A percentile compares a stretch with the other conserved stretches of the same genome.
Conservation (phyloP, 768 basidiomycete genomes). For the Tremella mesenterica region DNA sequence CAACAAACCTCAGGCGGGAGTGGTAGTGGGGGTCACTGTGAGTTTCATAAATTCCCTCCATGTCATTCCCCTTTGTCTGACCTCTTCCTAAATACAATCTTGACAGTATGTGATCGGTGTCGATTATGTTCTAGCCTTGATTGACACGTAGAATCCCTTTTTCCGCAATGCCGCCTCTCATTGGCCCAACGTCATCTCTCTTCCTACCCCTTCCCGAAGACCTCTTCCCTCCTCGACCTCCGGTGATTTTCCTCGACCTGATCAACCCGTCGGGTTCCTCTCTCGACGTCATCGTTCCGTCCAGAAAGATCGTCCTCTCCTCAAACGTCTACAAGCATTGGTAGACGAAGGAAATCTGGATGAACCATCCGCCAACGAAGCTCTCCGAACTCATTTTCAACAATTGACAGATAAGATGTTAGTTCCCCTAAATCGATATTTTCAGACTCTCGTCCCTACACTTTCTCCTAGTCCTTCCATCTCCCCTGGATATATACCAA, state of each 20-base stretch:
- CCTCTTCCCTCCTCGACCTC: constrained; percentile 6
- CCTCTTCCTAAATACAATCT: background rate
- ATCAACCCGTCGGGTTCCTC: constrained; percentile 39
- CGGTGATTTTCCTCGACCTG: constrained; percentile 16
- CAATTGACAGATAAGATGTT: constrained; percentile 76
- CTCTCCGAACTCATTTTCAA: constrained; percentile 70
- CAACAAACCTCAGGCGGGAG: constrained; percentile 47
- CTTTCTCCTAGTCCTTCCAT: constrained; percentile 7
- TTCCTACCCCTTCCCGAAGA: constrained; percentile 16
- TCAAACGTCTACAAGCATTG: constrained; percentile 59
- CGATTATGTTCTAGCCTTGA: background rate
- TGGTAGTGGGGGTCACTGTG: constrained; percentile 42
- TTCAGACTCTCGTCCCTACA: constrained; percentile 46
- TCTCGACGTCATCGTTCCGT: constrained; percentile 64
- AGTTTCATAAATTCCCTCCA: too few relatives aligned
- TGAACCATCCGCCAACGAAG: constrained; percentile 50
- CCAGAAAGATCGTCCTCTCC: constrained; percentile 67
- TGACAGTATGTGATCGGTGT: too few relatives aligned
- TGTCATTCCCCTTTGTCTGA: too few relatives aligned
- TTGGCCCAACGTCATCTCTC: constrained; percentile 45
- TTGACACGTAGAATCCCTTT: constrained; percentile 43
- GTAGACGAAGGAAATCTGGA: constrained; percentile 38
- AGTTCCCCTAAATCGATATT: constrained; percentile 82
- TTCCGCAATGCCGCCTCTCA: constrained; percentile 44
- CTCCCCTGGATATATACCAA: background rate